Evolutionary conservation across 441 rosid genomes (phyloP).

Genomic region (Pelargonium australe): DNA sequence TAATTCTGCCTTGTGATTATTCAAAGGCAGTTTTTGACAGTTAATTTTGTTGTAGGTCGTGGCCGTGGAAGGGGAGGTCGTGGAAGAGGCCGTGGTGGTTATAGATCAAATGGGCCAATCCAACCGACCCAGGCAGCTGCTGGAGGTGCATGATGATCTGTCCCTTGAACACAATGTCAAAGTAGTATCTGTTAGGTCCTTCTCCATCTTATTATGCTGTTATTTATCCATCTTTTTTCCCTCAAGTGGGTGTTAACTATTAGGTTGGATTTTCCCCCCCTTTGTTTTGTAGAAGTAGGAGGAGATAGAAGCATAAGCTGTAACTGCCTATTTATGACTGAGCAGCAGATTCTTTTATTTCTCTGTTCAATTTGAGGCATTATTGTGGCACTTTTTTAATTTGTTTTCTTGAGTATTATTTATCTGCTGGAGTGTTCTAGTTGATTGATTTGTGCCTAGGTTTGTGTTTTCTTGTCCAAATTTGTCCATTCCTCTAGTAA

Average conservation of each 20-base stretch:
- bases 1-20: not conserved
- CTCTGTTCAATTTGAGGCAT: not conserved
- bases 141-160: not conserved
- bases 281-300: not conserved
- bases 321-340: slow-evolving; percentile 4
- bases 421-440: no score
- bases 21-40: not conserved
- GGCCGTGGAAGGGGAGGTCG: slow-evolving; percentile 1
- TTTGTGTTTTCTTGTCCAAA: no score
- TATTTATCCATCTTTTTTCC: not conserved
- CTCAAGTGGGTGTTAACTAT: not conserved
- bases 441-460: no score
- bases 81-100: slow-evolving; percentile 2
- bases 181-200: no score
- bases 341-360: slow-evolving; percentile 5
- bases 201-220: not conserved
- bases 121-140: not conserved
- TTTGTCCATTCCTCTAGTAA: no score
- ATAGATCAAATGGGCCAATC: not conserved
- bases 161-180: not conserved
- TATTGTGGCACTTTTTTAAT: no score
- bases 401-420: no score
- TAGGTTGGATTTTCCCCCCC: no score
- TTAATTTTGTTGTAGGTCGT: not conserved
- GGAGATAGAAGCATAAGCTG: not conserved